Base-by-base conservation (phyloP, 1,284 basidiomycete genomes). In the Cutaneotrichosporon sp. region DNA sequence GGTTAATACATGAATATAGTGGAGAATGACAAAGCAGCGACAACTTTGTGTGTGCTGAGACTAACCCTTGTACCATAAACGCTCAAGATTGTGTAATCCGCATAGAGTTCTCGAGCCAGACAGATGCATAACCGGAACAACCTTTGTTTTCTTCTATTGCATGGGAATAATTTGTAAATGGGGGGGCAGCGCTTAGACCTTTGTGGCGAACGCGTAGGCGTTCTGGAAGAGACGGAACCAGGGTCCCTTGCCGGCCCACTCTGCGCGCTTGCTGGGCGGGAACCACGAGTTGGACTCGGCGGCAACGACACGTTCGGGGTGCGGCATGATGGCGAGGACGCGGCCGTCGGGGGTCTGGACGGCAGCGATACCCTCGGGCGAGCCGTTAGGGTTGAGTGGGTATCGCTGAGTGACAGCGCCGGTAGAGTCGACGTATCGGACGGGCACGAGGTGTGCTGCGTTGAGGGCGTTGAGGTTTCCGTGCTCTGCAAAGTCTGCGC, bases 171-270 rank as follows among this genome's bases (percentile, higher is more conserved):
- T 30, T 30, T 30, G 26, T 30, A 10, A 30, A 30, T 10, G n/a
- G n/a, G n/a, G n/a, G n/a, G n/a, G n/a, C n/a, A n/a, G 23, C 22
- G 22, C 3, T 7, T 35, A 41, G 15, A 49, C 49, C 49, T 54
- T 52, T 36, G 59, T 63, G 15, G 72, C 72, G 52, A 76, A 81
- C 47, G 60, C 64, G 52, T 79, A 74, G 1, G 90, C 93, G 70
- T 85, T 97, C 77, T 92, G 88, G 83, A 97, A 98, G 72, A 97
- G 76, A 68, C 82, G 84, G 77, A 96, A 92, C 94, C 94, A 98
- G 2, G 94, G 94, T 1, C 91, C 93, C 44, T 80, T 78, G n/a
- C 74, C 73, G 21, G 84, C 83, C 55, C 81, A 77, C 83, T 84
- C 87, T 46, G 77, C 67, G 35, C 82, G 80, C 58, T 73, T 68